These are phyloP conservation scores for Trichoderma parareesei DNA, from an alignment of 495 filamentous ascomycete genomes.

Conservation along the genomic window DNA sequence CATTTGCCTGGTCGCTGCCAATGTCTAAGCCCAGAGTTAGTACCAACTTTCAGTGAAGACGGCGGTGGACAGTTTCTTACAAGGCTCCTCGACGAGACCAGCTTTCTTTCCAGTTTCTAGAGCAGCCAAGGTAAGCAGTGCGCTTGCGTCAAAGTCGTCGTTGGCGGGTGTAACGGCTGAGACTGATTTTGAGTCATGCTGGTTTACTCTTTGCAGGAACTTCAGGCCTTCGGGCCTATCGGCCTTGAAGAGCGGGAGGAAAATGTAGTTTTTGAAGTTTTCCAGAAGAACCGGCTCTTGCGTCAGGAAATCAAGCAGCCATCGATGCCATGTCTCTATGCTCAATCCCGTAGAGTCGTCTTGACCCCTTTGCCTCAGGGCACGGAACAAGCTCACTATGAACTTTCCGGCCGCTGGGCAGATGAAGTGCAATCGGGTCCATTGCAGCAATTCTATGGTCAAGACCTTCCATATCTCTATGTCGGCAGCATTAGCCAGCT, in stretches of 20 bases:
- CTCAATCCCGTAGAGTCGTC: conserved; percentile 29
- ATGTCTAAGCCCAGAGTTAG: conserved; percentile 13
- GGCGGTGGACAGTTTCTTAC: conserved; percentile 36
- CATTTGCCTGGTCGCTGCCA: conserved; percentile 13
- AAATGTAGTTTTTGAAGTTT: conserved; percentile 62
- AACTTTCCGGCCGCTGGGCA: conserved; percentile 58
- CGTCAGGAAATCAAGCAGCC: conserved; percentile 38
- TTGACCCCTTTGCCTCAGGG: conserved; percentile 20
- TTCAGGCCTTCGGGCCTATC: conserved; percentile 43
- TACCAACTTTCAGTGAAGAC: neutral
- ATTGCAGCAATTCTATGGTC: conserved; percentile 44
- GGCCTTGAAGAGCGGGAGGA: conserved; percentile 59
- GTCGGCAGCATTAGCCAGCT: conserved; percentile 14
- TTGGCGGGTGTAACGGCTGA: neutral
- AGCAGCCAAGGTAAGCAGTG: conserved; percentile 52
- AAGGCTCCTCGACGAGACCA: conserved; percentile 64
- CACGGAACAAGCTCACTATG: conserved; percentile 49
- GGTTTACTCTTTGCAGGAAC: conserved; percentile 46
- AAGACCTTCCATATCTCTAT: conserved; percentile 35
- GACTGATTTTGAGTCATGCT: neutral
- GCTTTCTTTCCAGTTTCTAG: conserved; percentile 73
- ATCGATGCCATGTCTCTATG: conserved; percentile 38
- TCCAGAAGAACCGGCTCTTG: conserved; percentile 49
- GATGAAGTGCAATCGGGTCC: conserved; percentile 54
- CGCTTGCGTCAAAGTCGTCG: conserved; percentile 20